A percentile compares a stretch with the other conserved stretches of the same genome.
Conservation (phyloP, 371 early-diverging fungal genomes). For the Thermomucor indicae-seudaticae region DNA sequence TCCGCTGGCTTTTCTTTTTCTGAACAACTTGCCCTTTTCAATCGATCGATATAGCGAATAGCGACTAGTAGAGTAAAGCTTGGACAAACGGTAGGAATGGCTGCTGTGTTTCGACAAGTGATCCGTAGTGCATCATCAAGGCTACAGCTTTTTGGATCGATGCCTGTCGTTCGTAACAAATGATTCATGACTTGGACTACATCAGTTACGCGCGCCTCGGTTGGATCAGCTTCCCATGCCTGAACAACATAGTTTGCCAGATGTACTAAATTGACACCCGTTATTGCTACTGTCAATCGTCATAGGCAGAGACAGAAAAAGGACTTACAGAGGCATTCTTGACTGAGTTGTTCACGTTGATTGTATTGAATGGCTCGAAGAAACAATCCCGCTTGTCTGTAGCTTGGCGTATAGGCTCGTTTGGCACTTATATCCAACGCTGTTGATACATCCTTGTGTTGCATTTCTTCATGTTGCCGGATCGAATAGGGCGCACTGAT, state of each 20-base stretch:
- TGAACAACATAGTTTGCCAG: constrained; percentile 33
- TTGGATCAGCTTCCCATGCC: constrained; percentile 39
- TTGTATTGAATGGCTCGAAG: constrained; percentile 37
- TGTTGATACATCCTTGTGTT: neutral
- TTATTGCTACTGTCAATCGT: neutral
- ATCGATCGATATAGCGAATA: constrained; percentile 51
- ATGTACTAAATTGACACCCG: constrained; percentile 16
- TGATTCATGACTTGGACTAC: constrained; percentile 26
- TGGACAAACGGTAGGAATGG: constrained; percentile 40
- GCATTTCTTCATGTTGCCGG: neutral
- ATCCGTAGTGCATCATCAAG: constrained; percentile 30
- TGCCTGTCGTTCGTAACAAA: constrained; percentile 18
- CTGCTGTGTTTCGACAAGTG: constrained; percentile 9
- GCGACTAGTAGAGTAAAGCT: constrained; percentile 50
- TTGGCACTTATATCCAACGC: neutral
- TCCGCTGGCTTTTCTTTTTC: neutral
- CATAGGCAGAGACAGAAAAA: constrained; percentile 1
- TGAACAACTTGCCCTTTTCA: constrained; percentile 43
- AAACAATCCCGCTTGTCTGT: constrained; percentile 28
- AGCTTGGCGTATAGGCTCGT: constrained; percentile 17
- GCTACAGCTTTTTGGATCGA: constrained; percentile 16
- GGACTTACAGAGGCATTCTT: constrained; percentile 30
- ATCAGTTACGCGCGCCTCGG: constrained; percentile 20
- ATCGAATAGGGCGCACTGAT: neutral
- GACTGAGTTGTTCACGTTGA: constrained; percentile 18